Conservation (phyloP, 192 early-diverging fungal genomes). For the Neocallimastix lanati region DNA sequence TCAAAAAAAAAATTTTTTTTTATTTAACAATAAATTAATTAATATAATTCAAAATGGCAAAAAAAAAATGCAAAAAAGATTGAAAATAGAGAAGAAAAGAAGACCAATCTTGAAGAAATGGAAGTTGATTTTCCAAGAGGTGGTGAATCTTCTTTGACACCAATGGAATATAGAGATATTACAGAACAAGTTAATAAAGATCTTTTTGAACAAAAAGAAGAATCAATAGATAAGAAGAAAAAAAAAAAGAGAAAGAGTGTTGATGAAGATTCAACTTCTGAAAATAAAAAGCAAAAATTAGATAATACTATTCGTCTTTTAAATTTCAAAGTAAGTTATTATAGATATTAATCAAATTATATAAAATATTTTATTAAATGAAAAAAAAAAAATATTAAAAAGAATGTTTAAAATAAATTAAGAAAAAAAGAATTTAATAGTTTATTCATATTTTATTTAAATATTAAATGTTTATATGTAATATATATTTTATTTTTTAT, state of each 20-base stretch:
- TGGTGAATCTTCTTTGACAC: slow-evolving; percentile 56
- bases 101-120: slow-evolving; percentile 4
- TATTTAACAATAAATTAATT: background rate
- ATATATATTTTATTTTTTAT: too few relatives aligned
- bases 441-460: too few relatives aligned
- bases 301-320: background rate
- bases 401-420: too few relatives aligned
- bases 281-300: background rate
- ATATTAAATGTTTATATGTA: too few relatives aligned
- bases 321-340: background rate
- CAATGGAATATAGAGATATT: slow-evolving; percentile 66
- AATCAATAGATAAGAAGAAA: background rate
- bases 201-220: slow-evolving; percentile 14
- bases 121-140: slow-evolving; percentile 71
- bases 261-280: background rate
- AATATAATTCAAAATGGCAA: background rate
- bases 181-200: slow-evolving; percentile 55
- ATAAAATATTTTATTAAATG: too few relatives aligned
- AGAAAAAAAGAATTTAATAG: too few relatives aligned
- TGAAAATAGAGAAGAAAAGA: background rate
- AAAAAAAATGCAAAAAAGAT: background rate
- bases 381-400: too few relatives aligned
- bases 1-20: too few relatives aligned
- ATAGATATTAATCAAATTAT: too few relatives aligned
- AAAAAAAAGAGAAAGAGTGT: background rate